A percentile compares a stretch with the other conserved stretches of the same genome.
These are phyloP conservation scores for Stachybotrys echinatus DNA, from an alignment of 2,329 filamentous ascomycete genomes.

Conservation along the genomic window DNA sequence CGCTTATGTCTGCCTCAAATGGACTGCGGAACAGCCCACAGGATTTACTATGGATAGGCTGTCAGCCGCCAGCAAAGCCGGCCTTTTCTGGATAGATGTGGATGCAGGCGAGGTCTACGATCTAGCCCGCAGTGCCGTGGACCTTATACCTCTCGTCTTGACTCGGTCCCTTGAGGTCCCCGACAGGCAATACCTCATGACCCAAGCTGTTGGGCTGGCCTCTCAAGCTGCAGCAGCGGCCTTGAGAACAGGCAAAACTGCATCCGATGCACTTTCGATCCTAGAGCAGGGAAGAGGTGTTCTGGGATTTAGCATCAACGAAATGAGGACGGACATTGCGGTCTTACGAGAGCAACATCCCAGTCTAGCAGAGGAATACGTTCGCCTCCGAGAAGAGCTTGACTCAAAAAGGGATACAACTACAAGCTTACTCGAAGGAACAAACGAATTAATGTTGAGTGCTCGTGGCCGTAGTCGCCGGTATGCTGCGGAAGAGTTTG, in stretches of 20 bases:
- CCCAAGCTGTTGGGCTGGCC: background rate
- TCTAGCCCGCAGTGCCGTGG: background rate
- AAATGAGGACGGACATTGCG: background rate
- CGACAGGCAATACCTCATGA: background rate
- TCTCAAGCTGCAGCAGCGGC: slow-evolving; percentile 3
- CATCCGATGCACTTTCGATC: background rate
- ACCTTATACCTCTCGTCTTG: background rate
- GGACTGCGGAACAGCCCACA: too few species aligned
- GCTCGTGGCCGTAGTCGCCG: too few species aligned
- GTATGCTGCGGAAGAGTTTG: too few species aligned
- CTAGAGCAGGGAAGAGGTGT: slow-evolving; percentile 5
- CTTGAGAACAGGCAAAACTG: background rate
- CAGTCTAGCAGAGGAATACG: background rate
- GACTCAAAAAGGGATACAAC: too few species aligned
- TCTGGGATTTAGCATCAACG: slow-evolving; percentile 2
- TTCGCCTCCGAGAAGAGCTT: background rate
- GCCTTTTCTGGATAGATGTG: too few species aligned
- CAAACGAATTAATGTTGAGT: too few species aligned
- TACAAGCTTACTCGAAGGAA: too few species aligned
- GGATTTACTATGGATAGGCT: too few species aligned
- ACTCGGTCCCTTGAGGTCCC: background rate
- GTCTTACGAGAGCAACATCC: background rate
- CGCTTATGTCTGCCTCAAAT: too few species aligned
- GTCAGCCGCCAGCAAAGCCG: too few species aligned
- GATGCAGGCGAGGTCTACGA: background rate